Percentiles rank a stretch among this genome's conserved stretches.
Conservation (phyloP, 1,284 basidiomycete genomes). For the Peniophora sp. region DNA sequence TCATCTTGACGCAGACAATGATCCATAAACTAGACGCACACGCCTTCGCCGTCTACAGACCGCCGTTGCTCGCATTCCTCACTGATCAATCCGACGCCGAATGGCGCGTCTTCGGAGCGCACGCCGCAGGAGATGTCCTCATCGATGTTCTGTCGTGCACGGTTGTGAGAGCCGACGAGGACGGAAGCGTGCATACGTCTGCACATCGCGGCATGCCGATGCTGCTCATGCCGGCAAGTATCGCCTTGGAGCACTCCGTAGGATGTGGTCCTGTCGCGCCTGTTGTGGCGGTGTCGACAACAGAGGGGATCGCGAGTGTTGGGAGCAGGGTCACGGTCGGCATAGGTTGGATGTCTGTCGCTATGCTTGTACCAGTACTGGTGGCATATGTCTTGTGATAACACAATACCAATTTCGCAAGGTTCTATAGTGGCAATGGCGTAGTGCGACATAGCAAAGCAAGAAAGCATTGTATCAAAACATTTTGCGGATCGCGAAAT, state of each 20-base stretch:
- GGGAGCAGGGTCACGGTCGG: no score
- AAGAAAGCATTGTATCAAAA: no score
- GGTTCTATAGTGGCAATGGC: no score
- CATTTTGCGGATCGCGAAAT: background rate
- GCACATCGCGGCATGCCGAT: slow-evolving; percentile 32
- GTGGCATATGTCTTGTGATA: no score
- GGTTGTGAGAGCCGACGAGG: slow-evolving; percentile 31
- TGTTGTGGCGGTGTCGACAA: no score
- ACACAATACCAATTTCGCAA: no score
- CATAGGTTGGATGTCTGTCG: no score
- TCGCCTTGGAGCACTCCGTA: no score
- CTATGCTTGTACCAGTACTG: no score
- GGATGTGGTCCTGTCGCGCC: no score
- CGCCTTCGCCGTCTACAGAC: slow-evolving; percentile 54
- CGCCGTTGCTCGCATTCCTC: slow-evolving; percentile 57
- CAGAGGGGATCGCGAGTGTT: no score
- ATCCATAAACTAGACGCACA: slow-evolving; percentile 37
- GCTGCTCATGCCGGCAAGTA: slow-evolving; percentile 20
- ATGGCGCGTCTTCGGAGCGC: slow-evolving; percentile 42
- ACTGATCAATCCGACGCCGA: slow-evolving; percentile 37
- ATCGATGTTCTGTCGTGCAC: slow-evolving; percentile 58
- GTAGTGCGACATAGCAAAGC: no score
- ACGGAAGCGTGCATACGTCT: slow-evolving; percentile 33
- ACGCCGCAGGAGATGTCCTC: slow-evolving; percentile 38
- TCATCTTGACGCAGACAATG: slow-evolving; percentile 28